Evolutionary conservation across 1,284 basidiomycete species (phyloP).

Genomic region (Trametes sp.): DNA sequence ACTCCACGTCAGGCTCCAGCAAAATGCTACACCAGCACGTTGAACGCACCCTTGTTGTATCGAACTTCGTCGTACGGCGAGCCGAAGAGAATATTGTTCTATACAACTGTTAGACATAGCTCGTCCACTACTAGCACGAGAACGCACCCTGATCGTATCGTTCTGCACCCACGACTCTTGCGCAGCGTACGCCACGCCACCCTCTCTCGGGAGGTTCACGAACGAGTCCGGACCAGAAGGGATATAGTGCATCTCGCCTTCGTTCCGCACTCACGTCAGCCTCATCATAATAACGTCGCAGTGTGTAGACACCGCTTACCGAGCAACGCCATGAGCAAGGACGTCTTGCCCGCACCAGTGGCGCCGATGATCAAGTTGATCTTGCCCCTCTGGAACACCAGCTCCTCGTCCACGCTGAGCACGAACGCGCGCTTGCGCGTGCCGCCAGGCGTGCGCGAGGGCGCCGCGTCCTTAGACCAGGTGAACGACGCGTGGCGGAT

Average conservation of each 20-base stretch:
- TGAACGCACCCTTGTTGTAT: conserved; percentile 49
- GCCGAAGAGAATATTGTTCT: conserved; percentile 56
- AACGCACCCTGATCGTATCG: conserved; percentile 50
- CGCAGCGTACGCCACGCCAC: conserved; percentile 77
- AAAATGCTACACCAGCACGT: conserved; percentile 34
- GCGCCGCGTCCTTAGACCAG: conserved; percentile 44
- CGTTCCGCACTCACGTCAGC: conserved; percentile 1
- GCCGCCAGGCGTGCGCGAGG: conserved; percentile 36
- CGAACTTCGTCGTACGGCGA: conserved; percentile 50
- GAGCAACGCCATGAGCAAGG: conserved; percentile 61
- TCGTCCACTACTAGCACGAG: not conserved
- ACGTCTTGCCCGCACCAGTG: conserved; percentile 61
- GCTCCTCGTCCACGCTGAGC: conserved; percentile 57
- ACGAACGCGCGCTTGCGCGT: conserved; percentile 49
- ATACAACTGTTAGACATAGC: not conserved
- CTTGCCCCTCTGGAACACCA: conserved; percentile 63
- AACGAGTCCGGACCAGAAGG: conserved; percentile 61
- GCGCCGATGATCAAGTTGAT: conserved; percentile 74
- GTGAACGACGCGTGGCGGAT: conserved; percentile 52
- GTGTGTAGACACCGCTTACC: conserved; percentile 39
- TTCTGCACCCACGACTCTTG: conserved; percentile 83
- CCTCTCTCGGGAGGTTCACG: conserved; percentile 70
- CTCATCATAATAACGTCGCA: not conserved
- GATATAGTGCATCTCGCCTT: conserved; percentile 70
- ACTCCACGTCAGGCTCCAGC: conserved; percentile 41